Evolutionary conservation across 805 yeast species (phyloP).

Genomic region (Hanseniaspora clermontiae): DNA sequence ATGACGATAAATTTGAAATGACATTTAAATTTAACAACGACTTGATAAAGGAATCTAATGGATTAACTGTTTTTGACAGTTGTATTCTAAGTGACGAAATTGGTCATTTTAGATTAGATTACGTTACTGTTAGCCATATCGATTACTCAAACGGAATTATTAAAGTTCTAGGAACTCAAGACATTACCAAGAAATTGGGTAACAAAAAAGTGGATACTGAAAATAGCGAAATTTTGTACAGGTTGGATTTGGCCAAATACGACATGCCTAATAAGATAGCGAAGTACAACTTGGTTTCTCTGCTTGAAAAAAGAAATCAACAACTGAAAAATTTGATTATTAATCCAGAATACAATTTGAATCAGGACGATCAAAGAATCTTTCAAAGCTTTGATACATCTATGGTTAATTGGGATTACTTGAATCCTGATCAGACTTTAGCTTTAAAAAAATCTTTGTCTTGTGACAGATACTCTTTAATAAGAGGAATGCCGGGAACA

Average conservation of each 20-base stretch:
- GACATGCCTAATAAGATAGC: conserved; percentile 65
- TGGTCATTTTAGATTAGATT: conserved; percentile 64
- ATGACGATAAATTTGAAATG: conserved; percentile 26
- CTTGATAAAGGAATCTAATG: conserved; percentile 26
- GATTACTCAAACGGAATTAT: conserved; percentile 40
- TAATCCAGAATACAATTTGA: neutral
- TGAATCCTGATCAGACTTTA: conserved; percentile 57
- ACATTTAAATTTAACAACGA: neutral
- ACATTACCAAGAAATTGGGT: conserved; percentile 14
- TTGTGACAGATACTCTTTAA: conserved; percentile 62
- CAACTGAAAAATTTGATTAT: conserved; percentile 7
- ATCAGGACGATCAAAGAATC: neutral
- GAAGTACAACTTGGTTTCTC: conserved; percentile 57
- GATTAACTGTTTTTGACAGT: conserved; percentile 46
- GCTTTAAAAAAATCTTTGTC: conserved; percentile 58
- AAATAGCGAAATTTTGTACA: conserved; percentile 27
- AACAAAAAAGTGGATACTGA: conserved; percentile 2
- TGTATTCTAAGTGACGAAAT: conserved; percentile 65
- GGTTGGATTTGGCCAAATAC: conserved; percentile 73
- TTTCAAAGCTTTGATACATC: conserved; percentile 13
- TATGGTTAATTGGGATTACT: conserved; percentile 20
- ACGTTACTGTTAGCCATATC: conserved; percentile 42
- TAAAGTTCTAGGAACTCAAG: conserved; percentile 30
- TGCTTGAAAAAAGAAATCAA: conserved; percentile 34
- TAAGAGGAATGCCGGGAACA: conserved; percentile 97